Evolutionary conservation across 306 rosid genomes (phyloP).

Genomic region (Arachis stenosperma): DNA sequence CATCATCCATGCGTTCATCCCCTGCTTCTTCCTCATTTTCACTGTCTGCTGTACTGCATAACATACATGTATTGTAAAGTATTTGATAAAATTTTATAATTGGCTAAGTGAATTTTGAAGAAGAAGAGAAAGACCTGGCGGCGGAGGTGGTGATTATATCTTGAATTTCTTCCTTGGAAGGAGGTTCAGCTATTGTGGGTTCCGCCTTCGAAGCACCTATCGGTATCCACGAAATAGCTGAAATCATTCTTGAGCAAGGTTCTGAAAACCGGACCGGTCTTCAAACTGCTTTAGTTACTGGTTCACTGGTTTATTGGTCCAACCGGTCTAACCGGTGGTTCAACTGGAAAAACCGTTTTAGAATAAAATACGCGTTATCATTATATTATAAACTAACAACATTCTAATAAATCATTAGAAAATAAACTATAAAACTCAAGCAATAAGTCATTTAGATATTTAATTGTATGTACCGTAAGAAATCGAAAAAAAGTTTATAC

Average conservation of each 20-base stretch:
- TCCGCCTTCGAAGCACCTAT: conserved; percentile 67
- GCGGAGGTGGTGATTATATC: conserved; percentile 40
- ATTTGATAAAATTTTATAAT: background rate
- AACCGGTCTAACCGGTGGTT: no score
- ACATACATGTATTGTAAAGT: background rate
- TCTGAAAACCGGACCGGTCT: no score
- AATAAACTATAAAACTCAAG: no score
- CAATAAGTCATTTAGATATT: no score
- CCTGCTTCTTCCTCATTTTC: conserved; percentile 49
- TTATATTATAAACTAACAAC: no score
- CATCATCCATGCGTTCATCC: conserved; percentile 47
- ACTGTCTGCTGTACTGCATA: conserved; percentile 41
- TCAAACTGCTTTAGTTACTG: no score
- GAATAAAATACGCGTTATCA: no score
- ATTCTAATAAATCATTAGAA: no score
- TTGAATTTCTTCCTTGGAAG: conserved; percentile 69
- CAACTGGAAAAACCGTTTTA: no score
- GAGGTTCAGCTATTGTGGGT: conserved; percentile 67
- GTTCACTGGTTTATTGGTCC: no score
- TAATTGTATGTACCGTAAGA: no score
- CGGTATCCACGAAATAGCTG: conserved; percentile 78
- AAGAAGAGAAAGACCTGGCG: conserved; percentile 34
- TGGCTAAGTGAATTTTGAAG: background rate
- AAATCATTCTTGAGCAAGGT: conserved; percentile 49
- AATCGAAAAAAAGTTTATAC: no score